phyloP scores from a whole-genome alignment of 2,329 filamentous ascomycete species.

The Verticillium albo-atrum region DNA sequence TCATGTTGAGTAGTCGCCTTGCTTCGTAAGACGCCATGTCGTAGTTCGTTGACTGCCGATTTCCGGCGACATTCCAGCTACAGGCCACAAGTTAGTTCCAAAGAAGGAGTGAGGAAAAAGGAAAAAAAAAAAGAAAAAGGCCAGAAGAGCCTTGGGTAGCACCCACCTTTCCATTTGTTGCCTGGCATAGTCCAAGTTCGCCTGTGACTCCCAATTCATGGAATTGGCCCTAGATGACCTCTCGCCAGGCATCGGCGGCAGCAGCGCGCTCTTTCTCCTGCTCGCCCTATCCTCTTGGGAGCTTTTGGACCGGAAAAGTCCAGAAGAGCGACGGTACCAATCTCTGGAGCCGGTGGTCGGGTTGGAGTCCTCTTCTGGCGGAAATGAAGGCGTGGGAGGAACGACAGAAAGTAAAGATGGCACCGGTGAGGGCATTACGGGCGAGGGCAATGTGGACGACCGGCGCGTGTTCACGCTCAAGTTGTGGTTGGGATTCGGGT shows the following conservation, averaged over 20 bases:
- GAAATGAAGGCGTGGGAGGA: neutral
- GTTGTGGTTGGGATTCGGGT: conserved; percentile 2
- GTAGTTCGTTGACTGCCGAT: conserved; percentile 36
- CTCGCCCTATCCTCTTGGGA: conserved; percentile 6
- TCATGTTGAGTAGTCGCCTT: conserved; percentile 35
- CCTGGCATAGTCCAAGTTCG: conserved; percentile 12
- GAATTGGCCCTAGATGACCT: conserved; percentile 12
- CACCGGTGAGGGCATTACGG: conserved; percentile 2
- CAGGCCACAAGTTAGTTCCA: conserved; percentile 7
- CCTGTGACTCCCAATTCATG: conserved; percentile 12
- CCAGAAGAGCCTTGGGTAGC: neutral
- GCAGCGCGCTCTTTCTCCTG: conserved; percentile 4
- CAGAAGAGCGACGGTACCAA: conserved; percentile 2
- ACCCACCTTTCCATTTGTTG: conserved; percentile 11
- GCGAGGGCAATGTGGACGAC: neutral
- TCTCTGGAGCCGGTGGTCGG: conserved; percentile 3
- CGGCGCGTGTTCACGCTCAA: neutral
- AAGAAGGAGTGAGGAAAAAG: no score
- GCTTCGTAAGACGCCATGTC: conserved; percentile 40
- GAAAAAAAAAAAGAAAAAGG: neutral
- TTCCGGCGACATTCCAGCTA: conserved; percentile 25
- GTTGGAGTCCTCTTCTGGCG: conserved; percentile 1
- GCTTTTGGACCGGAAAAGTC: conserved; percentile 13
- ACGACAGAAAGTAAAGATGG: neutral
- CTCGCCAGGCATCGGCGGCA: conserved; percentile 7